phyloP scores from a whole-genome alignment of 192 early-diverging fungal genomes.

The Diversispora epigaea region DNA sequence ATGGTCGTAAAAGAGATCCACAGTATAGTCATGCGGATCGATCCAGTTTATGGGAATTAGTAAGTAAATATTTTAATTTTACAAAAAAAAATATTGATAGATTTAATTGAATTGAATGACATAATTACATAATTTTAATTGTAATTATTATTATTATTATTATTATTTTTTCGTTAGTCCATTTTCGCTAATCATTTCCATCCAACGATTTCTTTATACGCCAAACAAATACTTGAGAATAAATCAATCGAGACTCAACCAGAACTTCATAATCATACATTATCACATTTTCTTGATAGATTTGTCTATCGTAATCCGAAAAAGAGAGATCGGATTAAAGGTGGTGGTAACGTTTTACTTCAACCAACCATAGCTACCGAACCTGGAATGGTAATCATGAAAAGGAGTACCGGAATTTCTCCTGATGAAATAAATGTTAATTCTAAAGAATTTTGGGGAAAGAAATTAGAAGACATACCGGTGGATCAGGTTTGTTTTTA shows the following conservation, averaged over 20 bases:
- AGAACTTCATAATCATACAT: conserved; percentile 87
- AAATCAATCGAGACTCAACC: conserved; percentile 65
- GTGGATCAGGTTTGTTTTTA: conserved; percentile 63
- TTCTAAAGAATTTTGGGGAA: conserved; percentile 58
- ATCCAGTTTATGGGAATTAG: conserved; percentile 91
- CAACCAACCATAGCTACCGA: conserved; percentile 61
- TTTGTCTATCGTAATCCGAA: conserved; percentile 97
- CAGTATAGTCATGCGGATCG: conserved; percentile 75
- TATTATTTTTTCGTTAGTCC: conserved; percentile 40
- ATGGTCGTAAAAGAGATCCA: conserved; percentile 86
- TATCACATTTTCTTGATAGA: conserved; percentile 90
- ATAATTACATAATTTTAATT: background rate
- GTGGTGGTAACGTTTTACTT: conserved; percentile 56
- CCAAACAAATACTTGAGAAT: conserved; percentile 67
- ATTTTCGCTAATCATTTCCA: conserved; percentile 83
- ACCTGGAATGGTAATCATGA: conserved; percentile 58
- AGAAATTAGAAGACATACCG: conserved; percentile 62
- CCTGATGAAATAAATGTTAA: conserved; percentile 63
- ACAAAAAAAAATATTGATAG: background rate
- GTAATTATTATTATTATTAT: background rate
- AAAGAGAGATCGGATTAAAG: conserved; percentile 60
- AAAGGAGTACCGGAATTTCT: conserved; percentile 59
- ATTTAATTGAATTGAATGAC: background rate
- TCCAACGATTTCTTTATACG: conserved; percentile 85
- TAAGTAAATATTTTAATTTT: conserved; percentile 33